phyloP scores from a whole-genome alignment of 2,329 filamentous ascomycete species.

The Monosporascus sp. region DNA sequence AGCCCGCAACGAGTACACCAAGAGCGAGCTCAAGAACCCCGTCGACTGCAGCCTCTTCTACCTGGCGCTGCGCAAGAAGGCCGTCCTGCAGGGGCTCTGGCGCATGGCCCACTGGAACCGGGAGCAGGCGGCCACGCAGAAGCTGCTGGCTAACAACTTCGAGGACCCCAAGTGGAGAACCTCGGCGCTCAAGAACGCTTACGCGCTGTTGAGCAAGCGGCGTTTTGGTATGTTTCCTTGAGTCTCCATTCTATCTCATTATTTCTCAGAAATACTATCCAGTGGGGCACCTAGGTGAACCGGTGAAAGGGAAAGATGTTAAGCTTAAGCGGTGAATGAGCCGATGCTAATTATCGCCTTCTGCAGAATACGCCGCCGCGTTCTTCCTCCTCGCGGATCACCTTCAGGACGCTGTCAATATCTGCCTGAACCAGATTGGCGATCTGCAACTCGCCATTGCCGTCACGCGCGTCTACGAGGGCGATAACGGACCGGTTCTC shows the following conservation, averaged over 20 bases:
- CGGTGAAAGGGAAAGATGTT: too few relatives aligned
- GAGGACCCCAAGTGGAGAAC: conserved; percentile 80
- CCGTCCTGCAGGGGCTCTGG: conserved; percentile 86
- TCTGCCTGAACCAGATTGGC: conserved; percentile 80
- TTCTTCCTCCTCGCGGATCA: conserved; percentile 91
- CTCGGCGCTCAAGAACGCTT: conserved; percentile 90
- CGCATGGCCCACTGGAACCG: conserved; percentile 86
- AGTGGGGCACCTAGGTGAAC: too few relatives aligned
- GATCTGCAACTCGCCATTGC: conserved; percentile 88
- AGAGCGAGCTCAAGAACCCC: conserved; percentile 79
- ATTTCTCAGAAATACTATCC: too few relatives aligned
- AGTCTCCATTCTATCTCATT: too few relatives aligned
- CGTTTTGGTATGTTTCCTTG: conserved; percentile 60
- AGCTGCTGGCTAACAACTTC: conserved; percentile 86
- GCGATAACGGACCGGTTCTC: conserved; percentile 71
- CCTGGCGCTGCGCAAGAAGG: conserved; percentile 84
- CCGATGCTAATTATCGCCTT: neutral
- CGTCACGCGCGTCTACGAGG: conserved; percentile 81
- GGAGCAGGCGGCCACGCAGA: conserved; percentile 76
- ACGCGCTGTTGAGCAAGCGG: conserved; percentile 84
- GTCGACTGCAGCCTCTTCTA: conserved; percentile 90
- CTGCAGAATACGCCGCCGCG: conserved; percentile 79
- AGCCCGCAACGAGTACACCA: conserved; percentile 89
- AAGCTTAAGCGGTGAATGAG: too few relatives aligned
- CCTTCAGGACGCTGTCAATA: conserved; percentile 76